Evolutionary conservation across 805 yeast species (phyloP).

Genomic region (Lipomyces anomalus): DNA sequence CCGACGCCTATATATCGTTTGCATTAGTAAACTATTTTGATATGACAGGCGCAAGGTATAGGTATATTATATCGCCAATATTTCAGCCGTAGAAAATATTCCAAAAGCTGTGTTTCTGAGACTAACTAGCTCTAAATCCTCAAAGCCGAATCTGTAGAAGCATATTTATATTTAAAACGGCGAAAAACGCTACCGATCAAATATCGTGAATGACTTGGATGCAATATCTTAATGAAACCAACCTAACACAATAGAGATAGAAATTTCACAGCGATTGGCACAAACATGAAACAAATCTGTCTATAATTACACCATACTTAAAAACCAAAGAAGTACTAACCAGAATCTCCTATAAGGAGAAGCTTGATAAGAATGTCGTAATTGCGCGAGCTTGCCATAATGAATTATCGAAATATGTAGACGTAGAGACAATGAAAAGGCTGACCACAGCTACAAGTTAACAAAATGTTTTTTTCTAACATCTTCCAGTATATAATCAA

Average conservation of each 20-base stretch:
- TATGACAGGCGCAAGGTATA: background rate
- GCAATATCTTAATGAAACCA: background rate
- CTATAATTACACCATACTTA: background rate
- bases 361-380: slow-evolving; percentile 27
- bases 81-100: background rate
- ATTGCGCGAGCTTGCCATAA: slow-evolving; percentile 28
- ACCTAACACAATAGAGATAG: background rate
- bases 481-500: no score
- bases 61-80: background rate
- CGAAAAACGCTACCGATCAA: background rate
- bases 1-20: slow-evolving; percentile 56
- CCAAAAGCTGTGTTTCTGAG: background rate
- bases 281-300: background rate
- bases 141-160: background rate
- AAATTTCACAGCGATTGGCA: background rate
- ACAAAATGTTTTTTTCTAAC: no score
- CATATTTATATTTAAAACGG: background rate
- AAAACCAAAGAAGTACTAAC: slow-evolving; percentile 9
- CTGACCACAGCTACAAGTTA: no score
- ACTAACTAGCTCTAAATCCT: background rate
- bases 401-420: no score
- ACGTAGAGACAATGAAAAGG: no score
- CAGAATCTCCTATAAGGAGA: slow-evolving; percentile 88
- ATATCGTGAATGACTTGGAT: background rate
- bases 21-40: background rate